Conservation (phyloP, 1,284 basidiomycete species). For the Coriolopsis trogii region DNA sequence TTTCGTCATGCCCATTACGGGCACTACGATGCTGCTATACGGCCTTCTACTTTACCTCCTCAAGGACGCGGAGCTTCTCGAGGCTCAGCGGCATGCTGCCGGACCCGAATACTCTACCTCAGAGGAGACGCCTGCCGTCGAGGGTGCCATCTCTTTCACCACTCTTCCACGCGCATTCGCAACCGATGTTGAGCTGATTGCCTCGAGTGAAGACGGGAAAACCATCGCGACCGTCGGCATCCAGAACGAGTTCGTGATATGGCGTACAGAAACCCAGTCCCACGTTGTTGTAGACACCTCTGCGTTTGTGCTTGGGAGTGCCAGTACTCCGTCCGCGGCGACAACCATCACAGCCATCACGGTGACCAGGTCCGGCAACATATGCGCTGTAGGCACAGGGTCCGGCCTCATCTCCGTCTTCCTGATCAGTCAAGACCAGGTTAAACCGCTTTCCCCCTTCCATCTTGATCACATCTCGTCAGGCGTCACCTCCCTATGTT, state of each 20-base stretch:
- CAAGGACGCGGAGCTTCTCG: constrained; percentile 90
- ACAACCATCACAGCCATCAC: constrained; percentile 61
- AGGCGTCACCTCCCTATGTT: constrained; percentile 53
- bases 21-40: constrained; percentile 78
- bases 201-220: constrained; percentile 64
- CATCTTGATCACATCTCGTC: constrained; percentile 48
- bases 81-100: constrained; percentile 74
- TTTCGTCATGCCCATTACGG: constrained; percentile 83
- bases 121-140: constrained; percentile 41
- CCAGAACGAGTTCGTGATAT: constrained; percentile 77
- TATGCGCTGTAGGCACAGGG: constrained; percentile 68
- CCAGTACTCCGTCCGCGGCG: constrained; percentile 49
- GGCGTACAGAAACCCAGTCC: constrained; percentile 49
- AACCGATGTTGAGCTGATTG: constrained; percentile 84
- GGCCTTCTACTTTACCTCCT: constrained; percentile 85
- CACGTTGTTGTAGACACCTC: constrained; percentile 55
- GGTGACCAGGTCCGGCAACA: constrained; percentile 55
- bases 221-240: constrained; percentile 73
- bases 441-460: constrained; percentile 47
- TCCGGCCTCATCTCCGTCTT: constrained; percentile 62
- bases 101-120: constrained; percentile 38
- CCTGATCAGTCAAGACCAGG: constrained; percentile 46
- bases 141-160: constrained; percentile 57
- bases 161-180: constrained; percentile 77
- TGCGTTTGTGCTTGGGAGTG: constrained; percentile 48